These are phyloP conservation scores for Pleurotus ostreatus DNA, from an alignment of 768 basidiomycete species.

Conservation along the genomic window DNA sequence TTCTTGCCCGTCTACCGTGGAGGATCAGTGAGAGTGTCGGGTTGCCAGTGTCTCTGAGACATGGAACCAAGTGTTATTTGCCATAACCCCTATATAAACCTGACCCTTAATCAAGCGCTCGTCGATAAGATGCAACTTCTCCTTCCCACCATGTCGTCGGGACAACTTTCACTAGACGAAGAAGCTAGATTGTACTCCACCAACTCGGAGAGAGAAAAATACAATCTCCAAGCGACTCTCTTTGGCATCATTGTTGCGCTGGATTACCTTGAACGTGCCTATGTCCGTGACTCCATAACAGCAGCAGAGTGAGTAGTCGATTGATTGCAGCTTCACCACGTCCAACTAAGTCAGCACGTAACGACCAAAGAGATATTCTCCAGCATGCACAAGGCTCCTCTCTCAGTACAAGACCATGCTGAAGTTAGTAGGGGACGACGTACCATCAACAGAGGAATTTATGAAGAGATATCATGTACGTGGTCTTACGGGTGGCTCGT, in stretches of 20 bases:
- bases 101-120: background rate
- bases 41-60: too few relatives aligned
- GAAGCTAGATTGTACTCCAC: conserved; percentile 86
- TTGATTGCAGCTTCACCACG: background rate
- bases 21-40: too few relatives aligned
- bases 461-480: conserved; percentile 84
- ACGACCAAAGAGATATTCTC: conserved; percentile 78
- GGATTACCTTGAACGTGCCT: conserved; percentile 94
- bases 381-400: conserved; percentile 89
- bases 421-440: conserved; percentile 86
- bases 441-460: conserved; percentile 83
- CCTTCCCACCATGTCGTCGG: conserved; percentile 27
- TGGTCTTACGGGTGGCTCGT: background rate
- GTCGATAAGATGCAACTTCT: background rate
- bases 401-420: conserved; percentile 98
- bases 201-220: conserved; percentile 83
- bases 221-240: conserved; percentile 82
- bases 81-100: too few relatives aligned
- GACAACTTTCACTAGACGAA: conserved; percentile 67
- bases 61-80: too few relatives aligned
- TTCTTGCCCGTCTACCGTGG: too few relatives aligned
- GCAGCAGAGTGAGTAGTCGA: conserved; percentile 73
- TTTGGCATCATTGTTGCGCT: conserved; percentile 89
- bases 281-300: conserved; percentile 91
- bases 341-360: conserved; percentile 18